Evolutionary conservation across 2,329 filamentous ascomycete species (phyloP), one percentile per base, ranked within the genome.

Genomic region (Parasarocladium wereldwijsianum): DNA sequence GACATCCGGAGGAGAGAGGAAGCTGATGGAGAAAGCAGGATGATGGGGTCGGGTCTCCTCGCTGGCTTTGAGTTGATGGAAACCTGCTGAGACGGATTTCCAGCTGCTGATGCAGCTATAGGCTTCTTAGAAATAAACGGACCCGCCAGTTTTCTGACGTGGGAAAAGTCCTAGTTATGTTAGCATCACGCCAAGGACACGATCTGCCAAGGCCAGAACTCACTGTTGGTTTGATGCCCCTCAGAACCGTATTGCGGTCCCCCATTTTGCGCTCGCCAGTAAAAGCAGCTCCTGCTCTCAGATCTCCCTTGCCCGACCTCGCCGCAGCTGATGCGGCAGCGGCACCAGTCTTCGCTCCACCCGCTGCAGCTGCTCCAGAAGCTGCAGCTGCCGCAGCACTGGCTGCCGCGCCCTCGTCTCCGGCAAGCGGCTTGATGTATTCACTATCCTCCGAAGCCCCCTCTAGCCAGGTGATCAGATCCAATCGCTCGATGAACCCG

Each of bases 1-100:
- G 83, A 81, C 71, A 96, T 84, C 51, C 87, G 85, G 21, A 98
- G 75, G 28, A 96, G 73, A 2, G 86, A 92, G 3, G 87, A 94
- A 8, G 87, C 90, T 2, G 87, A 96, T 2, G 90, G 90, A 0
- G 90, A 96, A 36, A 98, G 76, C 17, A 98, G 76, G 51, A 98
- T 94, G 55, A 98, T 98, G 28, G 90, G 90, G 49, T 93, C 66
- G 21, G 69, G 66, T 34, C 70, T 58, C 26, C 31, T 21, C 26
- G 52, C 46, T 17, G 62, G 57, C 50, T 64, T 70, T 37, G 62
- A 66, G 46, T 72, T 71, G 30, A 69, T 55, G 3, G 64, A 52
- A 10, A 73, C 56, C 6, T 65, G 42, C 7, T 60, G 51, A 40
- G 58, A 63, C n/a, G 13, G 25, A 34, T 49, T 50, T 24, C 54